Evolutionary conservation across 331 rosid genomes (phyloP).

Genomic region (Malus hybrid): DNA sequence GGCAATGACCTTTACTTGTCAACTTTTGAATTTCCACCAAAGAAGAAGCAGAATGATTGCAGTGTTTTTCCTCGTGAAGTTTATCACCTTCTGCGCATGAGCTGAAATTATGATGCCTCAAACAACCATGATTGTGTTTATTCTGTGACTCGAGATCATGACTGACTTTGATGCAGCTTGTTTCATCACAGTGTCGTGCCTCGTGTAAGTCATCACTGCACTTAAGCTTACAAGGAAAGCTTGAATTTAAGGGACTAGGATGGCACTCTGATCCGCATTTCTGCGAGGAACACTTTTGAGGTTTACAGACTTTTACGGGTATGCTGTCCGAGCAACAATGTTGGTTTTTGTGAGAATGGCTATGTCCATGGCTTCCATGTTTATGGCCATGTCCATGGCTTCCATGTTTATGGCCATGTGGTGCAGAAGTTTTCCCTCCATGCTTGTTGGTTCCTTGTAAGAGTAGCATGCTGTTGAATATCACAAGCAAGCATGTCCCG

Average conservation of each 20-base stretch:
- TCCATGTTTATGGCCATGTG: not conserved
- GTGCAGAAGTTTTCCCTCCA: slow-evolving; percentile 27
- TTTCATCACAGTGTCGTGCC: slow-evolving; percentile 32
- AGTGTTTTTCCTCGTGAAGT: slow-evolving; percentile 11
- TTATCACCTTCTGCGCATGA: slow-evolving; percentile 3
- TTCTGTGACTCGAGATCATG: slow-evolving; percentile 29
- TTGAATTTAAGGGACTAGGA: slow-evolving; percentile 18
- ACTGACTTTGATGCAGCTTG: slow-evolving; percentile 14
- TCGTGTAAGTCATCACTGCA: slow-evolving; percentile 10
- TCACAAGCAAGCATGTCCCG: slow-evolving; percentile 81
- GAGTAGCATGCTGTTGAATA: slow-evolving; percentile 84
- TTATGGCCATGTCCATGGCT: no score
- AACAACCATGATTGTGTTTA: slow-evolving; percentile 15
- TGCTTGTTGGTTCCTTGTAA: slow-evolving; percentile 34
- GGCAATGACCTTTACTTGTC: slow-evolving; percentile 18
- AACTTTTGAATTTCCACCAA: slow-evolving; percentile 5
- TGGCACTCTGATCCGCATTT: slow-evolving; percentile 1
- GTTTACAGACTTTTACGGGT: slow-evolving; percentile 6
- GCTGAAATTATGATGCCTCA: slow-evolving; percentile 2
- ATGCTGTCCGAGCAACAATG: slow-evolving; percentile 37
- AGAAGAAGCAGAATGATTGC: slow-evolving; percentile 13
- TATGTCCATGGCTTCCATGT: not conserved
- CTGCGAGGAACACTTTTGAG: slow-evolving; percentile 33
- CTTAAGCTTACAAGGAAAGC: slow-evolving; percentile 20
- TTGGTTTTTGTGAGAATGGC: slow-evolving; percentile 22